Evolutionary conservation across 805 yeast species (phyloP).

Genomic region (Ogataea salicorniae): DNA sequence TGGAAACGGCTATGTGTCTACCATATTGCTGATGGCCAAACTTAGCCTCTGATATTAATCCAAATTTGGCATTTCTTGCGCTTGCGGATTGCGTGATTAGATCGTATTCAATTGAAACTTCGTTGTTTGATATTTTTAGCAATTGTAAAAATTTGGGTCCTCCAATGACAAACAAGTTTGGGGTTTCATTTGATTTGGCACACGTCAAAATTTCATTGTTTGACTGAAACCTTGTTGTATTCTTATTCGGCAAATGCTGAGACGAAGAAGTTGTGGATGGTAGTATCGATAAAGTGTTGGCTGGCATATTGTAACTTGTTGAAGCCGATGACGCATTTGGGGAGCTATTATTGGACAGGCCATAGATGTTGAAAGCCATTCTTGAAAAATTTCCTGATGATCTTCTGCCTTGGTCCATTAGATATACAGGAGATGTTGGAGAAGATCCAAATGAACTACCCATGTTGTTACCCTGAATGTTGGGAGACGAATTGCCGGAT

Average conservation of each 20-base stretch:
- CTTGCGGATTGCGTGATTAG: slow-evolving; percentile 24
- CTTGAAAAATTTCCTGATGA: slow-evolving; percentile 39
- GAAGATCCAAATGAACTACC: slow-evolving; percentile 17
- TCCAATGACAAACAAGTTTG: slow-evolving; percentile 35
- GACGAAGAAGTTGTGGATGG: slow-evolving; percentile 23
- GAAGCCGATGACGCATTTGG: slow-evolving; percentile 10
- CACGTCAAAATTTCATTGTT: slow-evolving; percentile 31
- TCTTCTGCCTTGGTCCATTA: slow-evolving; percentile 22
- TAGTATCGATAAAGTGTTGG: slow-evolving; percentile 17
- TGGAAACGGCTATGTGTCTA: slow-evolving; percentile 38
- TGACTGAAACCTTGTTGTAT: slow-evolving; percentile 26
- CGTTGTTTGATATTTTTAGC: slow-evolving; percentile 28
- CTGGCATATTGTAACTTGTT: slow-evolving; percentile 13
- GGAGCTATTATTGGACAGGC: slow-evolving; percentile 27
- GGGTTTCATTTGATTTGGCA: slow-evolving; percentile 31
- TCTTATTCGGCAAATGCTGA: slow-evolving; percentile 16
- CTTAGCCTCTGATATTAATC: slow-evolving; percentile 38
- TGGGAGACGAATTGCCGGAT: slow-evolving; percentile 2
- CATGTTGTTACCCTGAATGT: not conserved
- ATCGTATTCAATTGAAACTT: slow-evolving; percentile 32
- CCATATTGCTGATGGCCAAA: slow-evolving; percentile 38
- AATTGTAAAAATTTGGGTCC: slow-evolving; percentile 39
- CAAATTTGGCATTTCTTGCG: slow-evolving; percentile 32
- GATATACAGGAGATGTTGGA: slow-evolving; percentile 19
- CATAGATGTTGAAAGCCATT: slow-evolving; percentile 58